phyloP scores from a whole-genome alignment of 164 flowering plant genomes.

The Akebia trifoliata region DNA sequence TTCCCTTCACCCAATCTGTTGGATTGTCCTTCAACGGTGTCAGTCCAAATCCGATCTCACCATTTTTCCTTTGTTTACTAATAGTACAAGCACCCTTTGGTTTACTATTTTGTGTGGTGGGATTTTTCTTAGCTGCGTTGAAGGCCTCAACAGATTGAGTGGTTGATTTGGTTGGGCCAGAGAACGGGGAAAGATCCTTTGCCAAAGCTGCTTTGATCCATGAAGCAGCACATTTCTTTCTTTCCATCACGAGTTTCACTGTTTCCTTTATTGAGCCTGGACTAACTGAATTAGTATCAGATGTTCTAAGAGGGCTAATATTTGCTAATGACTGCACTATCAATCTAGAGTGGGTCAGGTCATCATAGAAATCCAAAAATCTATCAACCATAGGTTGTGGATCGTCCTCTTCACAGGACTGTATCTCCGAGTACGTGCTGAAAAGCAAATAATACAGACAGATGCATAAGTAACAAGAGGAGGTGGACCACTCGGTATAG shows the following conservation, averaged over 20 bases:
- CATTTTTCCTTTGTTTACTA: slow-evolving; percentile 15
- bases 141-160: neutral
- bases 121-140: slow-evolving; percentile 10
- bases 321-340: slow-evolving; percentile 39
- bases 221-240: slow-evolving; percentile 46
- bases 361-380: slow-evolving; percentile 45
- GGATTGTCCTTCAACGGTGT: slow-evolving; percentile 18
- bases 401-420: slow-evolving; percentile 25
- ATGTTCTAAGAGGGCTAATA: slow-evolving; percentile 26
- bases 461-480: neutral
- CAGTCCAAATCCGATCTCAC: slow-evolving; percentile 17
- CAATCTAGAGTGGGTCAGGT: slow-evolving; percentile 28
- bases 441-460: slow-evolving; percentile 5
- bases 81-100: slow-evolving; percentile 17
- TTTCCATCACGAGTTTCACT: slow-evolving; percentile 32
- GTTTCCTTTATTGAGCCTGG: slow-evolving; percentile 31
- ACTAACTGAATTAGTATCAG: slow-evolving; percentile 16
- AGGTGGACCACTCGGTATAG: neutral
- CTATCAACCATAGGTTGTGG: slow-evolving; percentile 34
- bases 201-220: slow-evolving; percentile 67
- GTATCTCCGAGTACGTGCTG: slow-evolving; percentile 50
- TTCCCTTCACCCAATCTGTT: slow-evolving; percentile 39
- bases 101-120: slow-evolving; percentile 12
- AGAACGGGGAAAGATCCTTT: slow-evolving; percentile 44
- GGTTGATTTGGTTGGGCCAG: slow-evolving; percentile 11